phyloP scores from a whole-genome alignment of 768 basidiomycete species.

The Leccinum broughii region DNA sequence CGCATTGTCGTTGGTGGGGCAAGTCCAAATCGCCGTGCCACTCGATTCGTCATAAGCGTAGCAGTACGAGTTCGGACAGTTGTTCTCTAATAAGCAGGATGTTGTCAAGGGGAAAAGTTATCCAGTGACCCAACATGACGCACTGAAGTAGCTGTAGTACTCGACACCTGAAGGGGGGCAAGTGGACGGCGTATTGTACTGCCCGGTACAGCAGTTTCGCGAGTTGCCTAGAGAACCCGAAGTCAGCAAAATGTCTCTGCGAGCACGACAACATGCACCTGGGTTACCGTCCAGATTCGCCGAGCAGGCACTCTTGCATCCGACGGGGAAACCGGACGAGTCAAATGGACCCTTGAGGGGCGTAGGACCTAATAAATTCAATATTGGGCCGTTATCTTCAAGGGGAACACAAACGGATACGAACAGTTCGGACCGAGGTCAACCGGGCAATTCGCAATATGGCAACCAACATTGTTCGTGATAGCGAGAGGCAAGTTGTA shows the following conservation, averaged over 20 bases:
- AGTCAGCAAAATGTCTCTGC: neutral
- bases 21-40: slow-evolving; percentile 48
- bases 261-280: slow-evolving; percentile 19
- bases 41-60: slow-evolving; percentile 53
- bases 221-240: slow-evolving; percentile 45
- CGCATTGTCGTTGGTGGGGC: slow-evolving; percentile 33
- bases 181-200: slow-evolving; percentile 48
- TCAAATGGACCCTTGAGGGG: slow-evolving; percentile 54
- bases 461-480: slow-evolving; percentile 55
- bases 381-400: neutral
- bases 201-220: slow-evolving; percentile 65
- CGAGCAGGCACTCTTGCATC: slow-evolving; percentile 61
- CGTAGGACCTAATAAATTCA: slow-evolving; percentile 42
- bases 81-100: slow-evolving; percentile 32
- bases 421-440: slow-evolving; percentile 61
- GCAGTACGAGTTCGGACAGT: slow-evolving; percentile 49
- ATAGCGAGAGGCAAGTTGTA: slow-evolving; percentile 64
- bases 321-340: slow-evolving; percentile 52
- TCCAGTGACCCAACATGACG: neutral
- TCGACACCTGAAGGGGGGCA: slow-evolving; percentile 51
- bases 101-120: no score
- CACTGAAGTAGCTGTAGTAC: slow-evolving; percentile 50
- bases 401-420: slow-evolving; percentile 1
- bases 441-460: slow-evolving; percentile 56
- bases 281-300: slow-evolving; percentile 38